Base-by-base conservation (phyloP, 75 land plant species). In the Pinus tabuliformis region DNA sequence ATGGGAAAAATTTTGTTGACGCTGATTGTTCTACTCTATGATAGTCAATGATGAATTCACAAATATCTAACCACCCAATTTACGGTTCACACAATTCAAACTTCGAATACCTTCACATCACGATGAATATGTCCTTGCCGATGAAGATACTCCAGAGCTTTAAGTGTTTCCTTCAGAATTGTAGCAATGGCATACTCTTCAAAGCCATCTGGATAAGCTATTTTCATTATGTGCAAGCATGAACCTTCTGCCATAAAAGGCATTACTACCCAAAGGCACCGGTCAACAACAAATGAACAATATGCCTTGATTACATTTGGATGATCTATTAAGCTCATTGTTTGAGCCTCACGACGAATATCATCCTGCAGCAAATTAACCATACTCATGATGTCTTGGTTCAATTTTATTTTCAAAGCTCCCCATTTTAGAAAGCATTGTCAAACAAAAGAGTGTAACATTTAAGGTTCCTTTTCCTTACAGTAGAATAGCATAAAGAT, bases 181-280 rank as follows among this genome's bases (percentile, higher is more conserved):
- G 93, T 84, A 64, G 91, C 91, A 82, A 97, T 97, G 16, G 89
- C 84, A 21, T 81, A 56, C 83, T 97, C 99, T 61, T 92, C 96
- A 77, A 97, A 89, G 73, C 99, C 99, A 76, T 97, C 98, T 33
- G 98, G 89, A 81, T 85, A 92, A 71, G 93, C 84, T 73, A 84
- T 83, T 80, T 97, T 97, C 99, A 97, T 97, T n/a, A 97, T 89
- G 77, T 97, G 99, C 75, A 97, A 78, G 62, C 99, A 97, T 16
- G 99, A 97, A 57, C 99, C 99, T 76, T 97, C 98, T 72, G 92
- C 89, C 99, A 97, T 95, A 77, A 92, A 97, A 59, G 99, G 99
- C 99, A 97, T 97, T 60, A 97, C 92, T 56, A 97, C 98, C 99
- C 99, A 97, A 60, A 97, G 91, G 77, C 70, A 84, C 7, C 79